Evolutionary conservation across 176 grass and related monocot genomes (phyloP).

Genomic region (Avena sativa): DNA sequence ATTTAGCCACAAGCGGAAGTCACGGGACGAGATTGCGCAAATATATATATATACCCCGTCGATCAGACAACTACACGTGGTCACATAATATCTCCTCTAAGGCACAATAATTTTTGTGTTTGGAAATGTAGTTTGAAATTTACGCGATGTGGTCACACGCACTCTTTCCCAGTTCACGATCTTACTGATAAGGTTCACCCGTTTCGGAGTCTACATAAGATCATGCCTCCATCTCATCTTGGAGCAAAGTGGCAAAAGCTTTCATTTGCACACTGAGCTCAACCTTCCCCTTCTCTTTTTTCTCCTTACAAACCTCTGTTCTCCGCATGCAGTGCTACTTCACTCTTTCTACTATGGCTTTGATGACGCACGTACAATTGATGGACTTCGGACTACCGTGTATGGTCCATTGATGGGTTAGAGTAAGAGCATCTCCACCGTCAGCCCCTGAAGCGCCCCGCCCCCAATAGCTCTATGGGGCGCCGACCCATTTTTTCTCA

Average conservation of each 20-base stretch:
- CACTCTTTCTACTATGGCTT: slow-evolving; percentile 20
- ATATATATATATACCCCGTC: background rate
- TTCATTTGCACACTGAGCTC: slow-evolving; percentile 29
- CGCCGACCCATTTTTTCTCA: too few species aligned
- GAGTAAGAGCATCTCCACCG: too few species aligned
- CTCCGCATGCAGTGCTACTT: slow-evolving; percentile 43
- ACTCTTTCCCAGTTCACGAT: too few species aligned
- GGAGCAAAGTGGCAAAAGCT: slow-evolving; percentile 9
- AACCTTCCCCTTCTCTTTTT: background rate
- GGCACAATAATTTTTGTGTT: background rate
- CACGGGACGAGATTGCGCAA: background rate
- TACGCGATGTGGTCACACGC: background rate
- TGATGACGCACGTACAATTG: background rate
- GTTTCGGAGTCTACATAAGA: slow-evolving; percentile 5
- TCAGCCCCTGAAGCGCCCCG: too few species aligned
- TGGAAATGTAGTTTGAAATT: background rate
- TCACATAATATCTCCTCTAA: background rate
- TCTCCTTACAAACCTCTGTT: slow-evolving; percentile 25
- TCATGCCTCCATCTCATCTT: background rate
- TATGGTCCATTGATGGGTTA: too few species aligned
- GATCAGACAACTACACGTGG: background rate
- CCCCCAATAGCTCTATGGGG: too few species aligned
- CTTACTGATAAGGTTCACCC: background rate
- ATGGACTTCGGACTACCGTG: background rate
- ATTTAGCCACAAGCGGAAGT: too few species aligned